phyloP scores from a whole-genome alignment of 2,329 filamentous ascomycete genomes.

The Fusarium setosum region DNA sequence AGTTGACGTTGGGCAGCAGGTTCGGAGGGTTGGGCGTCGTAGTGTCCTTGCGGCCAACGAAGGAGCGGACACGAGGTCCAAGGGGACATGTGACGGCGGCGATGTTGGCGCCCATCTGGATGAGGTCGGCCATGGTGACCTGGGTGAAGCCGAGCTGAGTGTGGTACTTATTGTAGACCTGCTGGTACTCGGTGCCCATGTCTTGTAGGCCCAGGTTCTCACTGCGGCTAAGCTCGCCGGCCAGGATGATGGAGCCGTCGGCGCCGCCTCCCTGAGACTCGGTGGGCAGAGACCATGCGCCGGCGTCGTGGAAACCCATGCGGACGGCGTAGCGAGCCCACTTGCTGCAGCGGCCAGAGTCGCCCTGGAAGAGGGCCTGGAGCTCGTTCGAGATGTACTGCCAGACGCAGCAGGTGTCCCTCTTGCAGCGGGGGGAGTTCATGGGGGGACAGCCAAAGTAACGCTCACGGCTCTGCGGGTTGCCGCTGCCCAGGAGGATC shows the following conservation, averaged over 20 bases:
- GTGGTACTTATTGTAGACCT: conserved; percentile 55
- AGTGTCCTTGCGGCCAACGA: conserved; percentile 62
- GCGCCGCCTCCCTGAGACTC: conserved; percentile 54
- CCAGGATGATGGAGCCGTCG: conserved; percentile 58
- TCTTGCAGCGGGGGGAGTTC: conserved; percentile 42
- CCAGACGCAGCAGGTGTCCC: conserved; percentile 59
- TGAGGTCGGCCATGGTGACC: conserved; percentile 65
- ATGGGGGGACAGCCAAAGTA: conserved; percentile 40
- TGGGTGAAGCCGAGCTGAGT: conserved; percentile 44
- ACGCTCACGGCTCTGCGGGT: conserved; percentile 40
- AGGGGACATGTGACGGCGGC: conserved; percentile 60
- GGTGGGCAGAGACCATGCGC: conserved; percentile 53
- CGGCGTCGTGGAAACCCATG: conserved; percentile 62
- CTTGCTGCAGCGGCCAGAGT: conserved; percentile 54
- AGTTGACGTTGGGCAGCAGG: conserved; percentile 56
- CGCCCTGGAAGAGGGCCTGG: conserved; percentile 48
- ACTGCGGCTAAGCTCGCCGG: conserved; percentile 48
- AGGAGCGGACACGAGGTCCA: conserved; percentile 61
- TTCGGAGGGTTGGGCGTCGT: conserved; percentile 51
- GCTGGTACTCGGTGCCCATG: conserved; percentile 53
- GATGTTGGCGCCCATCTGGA: conserved; percentile 63
- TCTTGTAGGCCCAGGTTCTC: conserved; percentile 61
- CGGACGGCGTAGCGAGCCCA: conserved; percentile 58
- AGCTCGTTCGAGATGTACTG: conserved; percentile 56
- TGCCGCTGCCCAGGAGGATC: conserved; percentile 48